Conservation (phyloP, 306 rosid species). For the Ormosia semicastrata region DNA sequence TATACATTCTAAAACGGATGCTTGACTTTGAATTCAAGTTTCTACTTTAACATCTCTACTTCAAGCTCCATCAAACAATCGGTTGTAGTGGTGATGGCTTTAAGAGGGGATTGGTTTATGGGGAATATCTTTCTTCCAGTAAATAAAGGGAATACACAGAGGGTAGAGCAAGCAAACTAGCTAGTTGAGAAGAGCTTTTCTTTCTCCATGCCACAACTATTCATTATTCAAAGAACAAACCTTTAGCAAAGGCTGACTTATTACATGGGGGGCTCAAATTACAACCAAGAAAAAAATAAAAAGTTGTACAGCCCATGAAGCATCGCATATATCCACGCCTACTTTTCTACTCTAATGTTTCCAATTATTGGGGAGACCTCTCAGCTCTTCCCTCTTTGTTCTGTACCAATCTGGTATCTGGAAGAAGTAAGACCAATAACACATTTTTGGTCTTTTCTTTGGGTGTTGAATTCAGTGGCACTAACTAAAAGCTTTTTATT, state of each 20-base stretch:
- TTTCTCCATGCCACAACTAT: background rate
- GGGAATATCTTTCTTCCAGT: conserved; percentile 27
- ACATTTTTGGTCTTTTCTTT: background rate
- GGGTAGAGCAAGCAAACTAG: conserved; percentile 28
- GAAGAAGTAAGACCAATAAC: background rate
- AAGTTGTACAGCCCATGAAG: conserved; percentile 12
- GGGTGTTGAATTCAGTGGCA: background rate
- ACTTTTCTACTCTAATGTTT: conserved; percentile 24
- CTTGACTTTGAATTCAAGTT: conserved; percentile 46
- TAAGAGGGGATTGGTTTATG: conserved; percentile 5
- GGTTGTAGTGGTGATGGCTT: conserved; percentile 4
- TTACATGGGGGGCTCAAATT: conserved; percentile 19
- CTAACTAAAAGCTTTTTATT: background rate
- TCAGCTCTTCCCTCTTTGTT: background rate
- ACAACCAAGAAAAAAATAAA: background rate
- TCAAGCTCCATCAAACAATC: conserved; percentile 24
- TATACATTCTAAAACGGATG: conserved; percentile 25
- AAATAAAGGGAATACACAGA: conserved; percentile 27
- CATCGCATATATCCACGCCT: conserved; percentile 24
- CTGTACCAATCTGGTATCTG: background rate
- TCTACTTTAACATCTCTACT: conserved; percentile 27
- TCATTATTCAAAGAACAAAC: conserved; percentile 24
- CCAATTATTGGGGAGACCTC: conserved; percentile 24
- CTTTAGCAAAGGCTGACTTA: conserved; percentile 50
- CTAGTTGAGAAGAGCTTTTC: conserved; percentile 3